phyloP scores from a whole-genome alignment of 768 basidiomycete species.

The Leccinum aurantiacum region DNA sequence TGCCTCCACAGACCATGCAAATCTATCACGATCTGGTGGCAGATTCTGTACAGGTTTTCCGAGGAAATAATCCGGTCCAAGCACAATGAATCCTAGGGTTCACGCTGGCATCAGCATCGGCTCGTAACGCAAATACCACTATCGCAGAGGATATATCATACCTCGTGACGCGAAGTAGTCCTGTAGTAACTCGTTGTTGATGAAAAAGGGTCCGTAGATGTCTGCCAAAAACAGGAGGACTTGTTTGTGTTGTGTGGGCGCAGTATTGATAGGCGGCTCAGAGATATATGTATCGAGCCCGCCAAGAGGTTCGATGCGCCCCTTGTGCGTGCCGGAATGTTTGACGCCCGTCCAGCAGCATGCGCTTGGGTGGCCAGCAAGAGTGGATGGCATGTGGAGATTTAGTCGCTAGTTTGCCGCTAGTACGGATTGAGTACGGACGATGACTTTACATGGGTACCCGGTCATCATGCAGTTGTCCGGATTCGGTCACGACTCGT shows the following conservation, averaged over 20 bases:
- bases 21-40: conserved; percentile 34
- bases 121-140: background rate
- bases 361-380: conserved; percentile 46
- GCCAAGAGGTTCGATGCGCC: conserved; percentile 44
- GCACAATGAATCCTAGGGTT: conserved; percentile 51
- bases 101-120: background rate
- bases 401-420: background rate
- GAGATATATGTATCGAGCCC: conserved; percentile 55
- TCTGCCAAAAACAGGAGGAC: conserved; percentile 58
- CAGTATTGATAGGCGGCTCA: conserved; percentile 38
- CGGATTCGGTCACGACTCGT: too few species aligned
- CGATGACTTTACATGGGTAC: background rate
- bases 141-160: conserved; percentile 19
- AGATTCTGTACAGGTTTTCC: conserved; percentile 47
- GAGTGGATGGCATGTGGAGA: conserved; percentile 5
- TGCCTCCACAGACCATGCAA: conserved; percentile 43
- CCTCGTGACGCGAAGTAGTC: conserved; percentile 62
- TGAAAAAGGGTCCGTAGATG: conserved; percentile 53
- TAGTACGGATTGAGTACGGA: background rate
- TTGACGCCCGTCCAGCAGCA: conserved; percentile 51
- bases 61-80: conserved; percentile 63
- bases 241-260: conserved; percentile 31
- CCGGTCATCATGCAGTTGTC: background rate
- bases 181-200: conserved; percentile 57
- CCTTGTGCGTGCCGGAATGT: conserved; percentile 48